Conservation (phyloP, 768 basidiomycete genomes). For the Clitopilus passeckerianus region DNA sequence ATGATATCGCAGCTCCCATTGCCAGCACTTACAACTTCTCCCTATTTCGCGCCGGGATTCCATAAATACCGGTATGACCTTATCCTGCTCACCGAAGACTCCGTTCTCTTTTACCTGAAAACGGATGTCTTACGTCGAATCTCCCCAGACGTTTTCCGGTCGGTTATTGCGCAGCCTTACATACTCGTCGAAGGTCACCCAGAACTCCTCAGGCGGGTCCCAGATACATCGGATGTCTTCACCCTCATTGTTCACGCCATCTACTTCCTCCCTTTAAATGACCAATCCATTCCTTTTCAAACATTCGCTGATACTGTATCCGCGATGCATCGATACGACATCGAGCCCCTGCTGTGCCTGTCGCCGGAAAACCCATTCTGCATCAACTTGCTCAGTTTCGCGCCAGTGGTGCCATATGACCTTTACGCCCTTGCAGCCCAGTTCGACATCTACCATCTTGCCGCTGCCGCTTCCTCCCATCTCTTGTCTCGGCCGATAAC, state of each 20-base stretch:
- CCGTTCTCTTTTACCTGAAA: conserved; percentile 22
- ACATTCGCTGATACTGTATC: conserved; percentile 38
- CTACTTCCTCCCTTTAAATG: conserved; percentile 43
- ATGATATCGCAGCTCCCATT: no score
- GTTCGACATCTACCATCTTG: conserved; percentile 28
- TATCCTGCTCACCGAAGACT: conserved; percentile 19
- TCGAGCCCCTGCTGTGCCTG: conserved; percentile 15
- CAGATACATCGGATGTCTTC: conserved; percentile 38
- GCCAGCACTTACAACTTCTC: conserved; percentile 10
- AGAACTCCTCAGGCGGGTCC: conserved; percentile 21
- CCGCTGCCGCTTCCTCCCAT: conserved; percentile 24
- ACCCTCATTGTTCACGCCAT: conserved; percentile 50
- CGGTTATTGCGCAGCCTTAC: conserved; percentile 5
- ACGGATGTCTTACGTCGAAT: conserved; percentile 9
- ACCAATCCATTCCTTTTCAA: conserved; percentile 39
- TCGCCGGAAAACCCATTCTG: conserved; percentile 19
- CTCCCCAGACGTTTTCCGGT: no score
- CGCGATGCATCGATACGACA: conserved; percentile 16
- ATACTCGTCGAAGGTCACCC: conserved; percentile 10
- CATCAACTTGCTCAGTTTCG: conserved; percentile 19
- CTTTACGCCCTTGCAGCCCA: conserved; percentile 33
- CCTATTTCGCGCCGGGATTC: conserved; percentile 19
- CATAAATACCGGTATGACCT: conserved; percentile 13
- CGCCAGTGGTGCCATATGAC: conserved; percentile 25
- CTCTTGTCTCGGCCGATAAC: conserved; percentile 19